Conservation (phyloP, 1,284 basidiomycete genomes). For the Melampsora americana region DNA sequence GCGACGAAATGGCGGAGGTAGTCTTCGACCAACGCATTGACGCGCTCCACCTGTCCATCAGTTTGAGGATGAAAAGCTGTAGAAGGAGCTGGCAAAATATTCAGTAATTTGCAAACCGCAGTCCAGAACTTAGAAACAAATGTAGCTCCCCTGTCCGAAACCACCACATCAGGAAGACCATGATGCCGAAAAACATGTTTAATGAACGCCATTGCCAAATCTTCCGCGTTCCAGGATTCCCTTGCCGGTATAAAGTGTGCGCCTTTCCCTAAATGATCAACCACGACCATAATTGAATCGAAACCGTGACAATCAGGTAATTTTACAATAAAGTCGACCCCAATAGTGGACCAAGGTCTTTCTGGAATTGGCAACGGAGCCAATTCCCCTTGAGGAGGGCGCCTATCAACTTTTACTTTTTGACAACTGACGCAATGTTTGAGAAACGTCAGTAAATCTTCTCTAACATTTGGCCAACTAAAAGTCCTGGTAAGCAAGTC, state of each 20-base stretch:
- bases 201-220: background rate
- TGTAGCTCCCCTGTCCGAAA: conserved; percentile 2
- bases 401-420: background rate
- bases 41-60: conserved; percentile 10
- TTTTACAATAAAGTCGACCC: conserved; percentile 59
- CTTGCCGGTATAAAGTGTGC: too few species aligned
- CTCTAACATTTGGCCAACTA: too few species aligned
- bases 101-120: background rate
- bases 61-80: conserved; percentile 23
- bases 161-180: background rate
- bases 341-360: conserved; percentile 56
- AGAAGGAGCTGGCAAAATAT: conserved; percentile 14
- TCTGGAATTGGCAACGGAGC: conserved; percentile 52
- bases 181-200: background rate
- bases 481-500: background rate
- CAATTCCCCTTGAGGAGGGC: conserved; percentile 52
- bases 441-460: too few species aligned
- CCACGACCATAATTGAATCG: conserved; percentile 57
- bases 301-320: conserved; percentile 55
- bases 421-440: too few species aligned
- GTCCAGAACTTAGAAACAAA: conserved; percentile 23
- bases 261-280: too few species aligned
- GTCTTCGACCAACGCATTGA: conserved; percentile 20
- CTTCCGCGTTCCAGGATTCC: background rate
- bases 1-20: conserved; percentile 46